A percentile compares a stretch with the other conserved stretches of the same genome.
Conservation (phyloP, 2,329 filamentous ascomycete genomes). For the Fusarium scirpi region DNA sequence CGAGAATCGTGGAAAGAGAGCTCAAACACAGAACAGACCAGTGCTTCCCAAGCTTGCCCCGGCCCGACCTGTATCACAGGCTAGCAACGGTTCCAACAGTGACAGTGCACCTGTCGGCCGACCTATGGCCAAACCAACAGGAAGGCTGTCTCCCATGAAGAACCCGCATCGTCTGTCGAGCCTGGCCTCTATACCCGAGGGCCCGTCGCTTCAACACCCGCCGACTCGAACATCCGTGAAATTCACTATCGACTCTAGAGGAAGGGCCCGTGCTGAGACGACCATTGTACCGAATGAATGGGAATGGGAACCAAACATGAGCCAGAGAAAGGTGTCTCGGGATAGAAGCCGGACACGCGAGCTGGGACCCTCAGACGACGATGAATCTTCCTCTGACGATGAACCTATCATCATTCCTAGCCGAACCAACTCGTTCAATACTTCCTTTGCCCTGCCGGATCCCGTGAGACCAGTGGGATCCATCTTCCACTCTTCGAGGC, state of each 20-base stretch:
- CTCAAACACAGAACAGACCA: constrained; percentile 51
- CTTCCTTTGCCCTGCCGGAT: constrained; percentile 69
- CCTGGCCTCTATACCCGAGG: constrained; percentile 70
- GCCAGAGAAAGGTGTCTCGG: constrained; percentile 48
- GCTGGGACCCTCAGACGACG: constrained; percentile 63
- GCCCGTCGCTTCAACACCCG: constrained; percentile 53
- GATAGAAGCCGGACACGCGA: constrained; percentile 49
- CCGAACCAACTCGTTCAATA: constrained; percentile 63
- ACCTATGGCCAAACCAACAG: constrained; percentile 56
- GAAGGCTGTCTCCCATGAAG: constrained; percentile 66
- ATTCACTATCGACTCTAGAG: constrained; percentile 73
- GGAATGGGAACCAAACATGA: constrained; percentile 43
- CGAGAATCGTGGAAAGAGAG: constrained; percentile 63
- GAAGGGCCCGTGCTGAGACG: constrained; percentile 68
- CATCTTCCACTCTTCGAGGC: constrained; percentile 61
- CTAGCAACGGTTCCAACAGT: constrained; percentile 48
- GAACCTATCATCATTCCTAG: constrained; percentile 75
- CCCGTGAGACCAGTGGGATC: constrained; percentile 63
- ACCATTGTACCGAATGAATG: constrained; percentile 56
- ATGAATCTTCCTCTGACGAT: constrained; percentile 71
- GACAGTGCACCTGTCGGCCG: constrained; percentile 48
- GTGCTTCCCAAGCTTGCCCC: constrained; percentile 63
- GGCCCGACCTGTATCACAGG: constrained; percentile 53
- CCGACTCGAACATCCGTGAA: constrained; percentile 68
- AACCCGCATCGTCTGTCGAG: constrained; percentile 62